Conservation (phyloP, 2,329 filamentous ascomycete species). For the Aspergillus jensenii region DNA sequence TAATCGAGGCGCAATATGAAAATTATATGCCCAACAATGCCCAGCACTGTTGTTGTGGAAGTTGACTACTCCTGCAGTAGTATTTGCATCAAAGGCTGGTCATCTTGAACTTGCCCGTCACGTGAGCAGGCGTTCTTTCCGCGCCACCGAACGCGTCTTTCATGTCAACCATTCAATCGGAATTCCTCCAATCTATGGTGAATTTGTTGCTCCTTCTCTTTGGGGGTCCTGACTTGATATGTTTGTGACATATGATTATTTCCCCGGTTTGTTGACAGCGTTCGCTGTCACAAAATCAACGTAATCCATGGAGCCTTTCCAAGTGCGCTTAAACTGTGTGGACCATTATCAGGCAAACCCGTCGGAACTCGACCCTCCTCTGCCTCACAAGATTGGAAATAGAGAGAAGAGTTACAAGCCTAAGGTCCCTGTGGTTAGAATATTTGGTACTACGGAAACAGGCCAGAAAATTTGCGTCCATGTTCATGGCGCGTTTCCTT, state of each 20-base stretch:
- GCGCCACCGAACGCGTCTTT: slow-evolving; percentile 20
- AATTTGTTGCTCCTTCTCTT: background rate
- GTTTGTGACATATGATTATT: background rate
- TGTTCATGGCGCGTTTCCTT: slow-evolving; percentile 92
- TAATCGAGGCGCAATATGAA: background rate
- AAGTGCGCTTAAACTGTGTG: slow-evolving; percentile 90
- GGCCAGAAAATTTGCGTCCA: slow-evolving; percentile 96
- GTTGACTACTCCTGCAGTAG: background rate
- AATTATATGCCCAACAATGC: slow-evolving; percentile 2
- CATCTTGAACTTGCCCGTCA: slow-evolving; percentile 11
- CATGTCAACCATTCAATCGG: slow-evolving; percentile 1
- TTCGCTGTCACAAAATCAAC: slow-evolving; percentile 18
- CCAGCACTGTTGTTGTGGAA: slow-evolving; percentile 4
- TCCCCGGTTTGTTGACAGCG: slow-evolving; percentile 27
- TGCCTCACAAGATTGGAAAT: slow-evolving; percentile 64
- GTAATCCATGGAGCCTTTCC: slow-evolving; percentile 69
- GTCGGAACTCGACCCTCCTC: slow-evolving; percentile 75
- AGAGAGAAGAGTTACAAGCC: slow-evolving; percentile 63
- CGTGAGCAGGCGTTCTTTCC: slow-evolving; percentile 31
- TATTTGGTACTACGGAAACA: slow-evolving; percentile 90
- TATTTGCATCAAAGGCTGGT: background rate
- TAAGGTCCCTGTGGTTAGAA: slow-evolving; percentile 79
- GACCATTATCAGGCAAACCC: slow-evolving; percentile 87
- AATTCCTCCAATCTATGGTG: background rate
- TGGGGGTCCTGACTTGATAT: slow-evolving; percentile 3